phyloP scores from a whole-genome alignment of 371 early-diverging fungal species.

The Batrachochytrium dendrobatidis region DNA sequence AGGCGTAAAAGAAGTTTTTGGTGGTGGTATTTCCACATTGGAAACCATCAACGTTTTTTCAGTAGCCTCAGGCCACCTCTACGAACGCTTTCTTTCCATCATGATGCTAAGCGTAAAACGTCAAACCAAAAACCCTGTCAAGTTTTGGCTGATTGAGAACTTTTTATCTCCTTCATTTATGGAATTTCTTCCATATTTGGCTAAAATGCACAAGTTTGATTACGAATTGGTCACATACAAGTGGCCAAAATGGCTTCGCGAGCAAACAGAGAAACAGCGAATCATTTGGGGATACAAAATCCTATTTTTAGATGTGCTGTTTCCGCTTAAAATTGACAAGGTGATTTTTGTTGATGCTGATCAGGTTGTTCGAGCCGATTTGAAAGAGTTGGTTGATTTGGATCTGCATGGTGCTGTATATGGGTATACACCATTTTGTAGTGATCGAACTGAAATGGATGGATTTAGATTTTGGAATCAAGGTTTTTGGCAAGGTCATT shows the following conservation, averaged over 20 bases:
- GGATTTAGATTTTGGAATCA: constrained; percentile 94
- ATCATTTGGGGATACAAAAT: constrained; percentile 98
- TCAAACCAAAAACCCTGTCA: constrained; percentile 78
- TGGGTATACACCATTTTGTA: constrained; percentile 94
- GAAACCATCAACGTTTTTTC: constrained; percentile 87
- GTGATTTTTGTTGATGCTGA: constrained; percentile 98
- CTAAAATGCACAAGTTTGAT: constrained; percentile 72
- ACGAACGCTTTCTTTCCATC: constrained; percentile 91
- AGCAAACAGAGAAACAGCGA: constrained; percentile 88
- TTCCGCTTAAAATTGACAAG: constrained; percentile 86
- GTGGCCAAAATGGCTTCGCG: constrained; percentile 94
- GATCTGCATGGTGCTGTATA: constrained; percentile 89
- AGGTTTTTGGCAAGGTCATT: constrained; percentile 89
- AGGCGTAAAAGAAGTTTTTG: constrained; percentile 23
- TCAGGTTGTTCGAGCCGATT: constrained; percentile 90
- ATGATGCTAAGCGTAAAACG: constrained; percentile 91
- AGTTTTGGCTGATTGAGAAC: constrained; percentile 96
- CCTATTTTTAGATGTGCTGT: constrained; percentile 91
- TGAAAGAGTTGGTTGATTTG: constrained; percentile 82
- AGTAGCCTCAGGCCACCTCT: constrained; percentile 92
- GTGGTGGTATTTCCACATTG: neutral
- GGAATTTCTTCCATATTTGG: constrained; percentile 83
- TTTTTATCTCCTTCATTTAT: constrained; percentile 92
- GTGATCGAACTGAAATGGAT: constrained; percentile 85
- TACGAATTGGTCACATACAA: constrained; percentile 91